Evolutionary conservation across 108 stramenopile genomes (phyloP).

Genomic region (Nitzschia palea): DNA sequence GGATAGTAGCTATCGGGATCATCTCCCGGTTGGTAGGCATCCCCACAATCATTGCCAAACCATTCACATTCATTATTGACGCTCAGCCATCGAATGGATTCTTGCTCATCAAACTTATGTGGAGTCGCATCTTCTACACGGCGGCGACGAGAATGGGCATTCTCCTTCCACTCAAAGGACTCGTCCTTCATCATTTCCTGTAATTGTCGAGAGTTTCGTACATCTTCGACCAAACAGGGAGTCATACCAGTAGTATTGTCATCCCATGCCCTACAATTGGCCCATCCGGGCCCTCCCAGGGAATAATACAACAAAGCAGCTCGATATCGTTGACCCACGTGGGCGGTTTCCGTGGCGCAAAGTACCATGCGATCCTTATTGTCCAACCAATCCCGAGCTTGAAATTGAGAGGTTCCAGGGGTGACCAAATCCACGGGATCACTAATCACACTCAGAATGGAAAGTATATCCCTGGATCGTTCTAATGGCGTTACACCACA

Average conservation of each 20-base stretch:
- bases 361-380: conserved; percentile 48
- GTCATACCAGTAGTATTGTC: not conserved
- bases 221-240: conserved; percentile 8
- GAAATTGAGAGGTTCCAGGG: conserved; percentile 40
- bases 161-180: no score
- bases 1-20: conserved; percentile 21
- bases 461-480: conserved; percentile 40
- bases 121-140: not conserved
- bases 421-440: conserved; percentile 15
- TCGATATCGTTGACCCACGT: conserved; percentile 37
- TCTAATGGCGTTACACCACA: conserved; percentile 39
- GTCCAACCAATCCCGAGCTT: conserved; percentile 54
- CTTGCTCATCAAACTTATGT: not conserved
- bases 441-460: conserved; percentile 29
- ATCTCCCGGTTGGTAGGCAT: not conserved
- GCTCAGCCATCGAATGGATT: conserved; percentile 35
- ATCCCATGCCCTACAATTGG: conserved; percentile 28
- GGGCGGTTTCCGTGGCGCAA: conserved; percentile 34
- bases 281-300: conserved; percentile 40
- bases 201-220: not conserved
- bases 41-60: conserved; percentile 58
- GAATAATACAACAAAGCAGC: conserved; percentile 39
- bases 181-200: not conserved
- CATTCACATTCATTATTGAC: conserved; percentile 53
- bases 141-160: not conserved